Percentiles rank a stretch among this genome's conserved stretches.
phyloP scores from a whole-genome alignment of 2,329 filamentous ascomycete genomes.

The Phoma sp. region DNA sequence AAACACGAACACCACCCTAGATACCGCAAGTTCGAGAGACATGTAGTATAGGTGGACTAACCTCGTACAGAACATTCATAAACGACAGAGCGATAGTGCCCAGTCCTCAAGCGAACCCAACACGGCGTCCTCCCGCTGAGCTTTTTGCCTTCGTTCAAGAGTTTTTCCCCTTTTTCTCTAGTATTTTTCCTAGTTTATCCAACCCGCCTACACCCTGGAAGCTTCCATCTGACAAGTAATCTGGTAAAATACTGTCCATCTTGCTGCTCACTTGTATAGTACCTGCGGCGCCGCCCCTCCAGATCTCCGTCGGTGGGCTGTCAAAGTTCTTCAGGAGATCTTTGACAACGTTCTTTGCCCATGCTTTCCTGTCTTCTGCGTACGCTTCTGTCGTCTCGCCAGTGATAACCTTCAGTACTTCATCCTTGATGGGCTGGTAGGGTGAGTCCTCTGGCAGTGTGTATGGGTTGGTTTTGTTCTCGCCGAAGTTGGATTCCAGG shows the following conservation, averaged over 20 bases:
- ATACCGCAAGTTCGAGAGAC: too few species aligned
- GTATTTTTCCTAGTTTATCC: conserved; percentile 12
- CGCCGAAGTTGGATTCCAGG: conserved; percentile 19
- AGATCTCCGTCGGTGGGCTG: conserved; percentile 14
- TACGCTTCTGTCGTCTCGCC: conserved; percentile 15
- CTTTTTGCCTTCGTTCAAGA: not conserved
- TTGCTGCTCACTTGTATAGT: conserved; percentile 7
- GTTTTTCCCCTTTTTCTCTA: conserved; percentile 9
- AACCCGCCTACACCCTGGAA: conserved; percentile 11
- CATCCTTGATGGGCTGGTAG: conserved; percentile 16
- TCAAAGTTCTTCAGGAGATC: conserved; percentile 17
- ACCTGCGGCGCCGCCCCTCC: conserved; percentile 16
- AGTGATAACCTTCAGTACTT: conserved; percentile 10
- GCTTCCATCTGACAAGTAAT: conserved; percentile 12
- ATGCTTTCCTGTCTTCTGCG: conserved; percentile 13
- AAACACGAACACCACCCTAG: too few species aligned
- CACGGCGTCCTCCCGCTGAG: too few species aligned
- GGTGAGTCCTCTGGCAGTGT: conserved; percentile 8
- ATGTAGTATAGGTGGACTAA: too few species aligned
- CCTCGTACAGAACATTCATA: too few species aligned
- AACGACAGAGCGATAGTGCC: too few species aligned
- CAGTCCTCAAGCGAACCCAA: too few species aligned
- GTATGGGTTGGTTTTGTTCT: conserved; percentile 10
- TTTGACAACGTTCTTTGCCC: conserved; percentile 18
- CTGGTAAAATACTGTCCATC: conserved; percentile 13